Conservation (phyloP, 2,329 filamentous ascomycete species). For the Penicillium oxalicum region DNA sequence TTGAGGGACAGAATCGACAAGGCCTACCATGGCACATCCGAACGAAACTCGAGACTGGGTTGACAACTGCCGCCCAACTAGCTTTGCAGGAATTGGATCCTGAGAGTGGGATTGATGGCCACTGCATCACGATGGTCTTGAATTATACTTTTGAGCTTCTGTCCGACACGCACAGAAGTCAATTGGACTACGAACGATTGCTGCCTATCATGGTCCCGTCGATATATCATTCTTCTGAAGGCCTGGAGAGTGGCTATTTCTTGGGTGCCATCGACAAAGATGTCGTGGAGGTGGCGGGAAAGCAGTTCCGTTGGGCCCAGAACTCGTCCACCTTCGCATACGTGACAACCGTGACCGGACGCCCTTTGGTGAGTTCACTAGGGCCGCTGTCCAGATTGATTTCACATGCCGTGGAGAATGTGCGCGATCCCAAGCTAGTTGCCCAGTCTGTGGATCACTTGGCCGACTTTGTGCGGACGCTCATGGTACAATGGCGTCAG, state of each 20-base stretch:
- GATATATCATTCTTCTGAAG: slow-evolving; percentile 63
- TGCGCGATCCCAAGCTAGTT: slow-evolving; percentile 41
- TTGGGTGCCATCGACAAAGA: slow-evolving; percentile 64
- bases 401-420: slow-evolving; percentile 56
- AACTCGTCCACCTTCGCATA: slow-evolving; percentile 53
- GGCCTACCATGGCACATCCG: slow-evolving; percentile 60
- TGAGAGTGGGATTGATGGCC: slow-evolving; percentile 45
- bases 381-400: slow-evolving; percentile 59
- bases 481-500: slow-evolving; percentile 67
- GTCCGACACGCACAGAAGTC: slow-evolving; percentile 52
- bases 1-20: slow-evolving; percentile 58
- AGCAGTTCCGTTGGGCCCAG: slow-evolving; percentile 61
- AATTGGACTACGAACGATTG: slow-evolving; percentile 62
- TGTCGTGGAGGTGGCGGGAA: slow-evolving; percentile 49
- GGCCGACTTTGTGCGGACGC: slow-evolving; percentile 57
- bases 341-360: slow-evolving; percentile 50
- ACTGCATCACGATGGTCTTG: slow-evolving; percentile 61
- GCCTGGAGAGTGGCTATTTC: slow-evolving; percentile 71
- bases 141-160: slow-evolving; percentile 72
- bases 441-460: slow-evolving; percentile 53
- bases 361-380: slow-evolving; percentile 55
- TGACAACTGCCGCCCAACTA: slow-evolving; percentile 71
- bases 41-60: slow-evolving; percentile 63
- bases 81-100: slow-evolving; percentile 56
- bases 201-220: slow-evolving; percentile 64